Conservation (phyloP, 495 filamentous ascomycete genomes). For the Daldinia bambusicola region DNA sequence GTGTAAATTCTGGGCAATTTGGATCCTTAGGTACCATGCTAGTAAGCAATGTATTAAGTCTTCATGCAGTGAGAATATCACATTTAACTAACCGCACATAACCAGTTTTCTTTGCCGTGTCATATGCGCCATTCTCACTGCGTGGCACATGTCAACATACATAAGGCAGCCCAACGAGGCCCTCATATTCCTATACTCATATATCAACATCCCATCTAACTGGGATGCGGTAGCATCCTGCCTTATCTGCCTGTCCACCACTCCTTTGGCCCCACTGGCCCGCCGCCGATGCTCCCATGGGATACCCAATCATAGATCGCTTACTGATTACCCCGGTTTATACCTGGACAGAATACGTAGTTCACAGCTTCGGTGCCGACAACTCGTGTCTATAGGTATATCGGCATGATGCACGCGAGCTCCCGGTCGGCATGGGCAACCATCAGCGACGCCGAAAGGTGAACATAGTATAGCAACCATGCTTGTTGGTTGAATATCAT, state of each 20-base stretch:
- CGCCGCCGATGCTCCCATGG: not conserved
- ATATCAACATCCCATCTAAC: not conserved
- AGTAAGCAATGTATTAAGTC: not conserved
- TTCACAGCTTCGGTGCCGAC: slow-evolving; percentile 6
- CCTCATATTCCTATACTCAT: not conserved
- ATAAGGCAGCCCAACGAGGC: not conserved
- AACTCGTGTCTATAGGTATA: not conserved
- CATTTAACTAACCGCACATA: not conserved
- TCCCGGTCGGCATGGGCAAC: slow-evolving; percentile 15
- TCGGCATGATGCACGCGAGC: slow-evolving; percentile 16
- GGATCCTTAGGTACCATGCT: not conserved
- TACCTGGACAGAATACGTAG: not conserved
- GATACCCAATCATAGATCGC: not conserved
- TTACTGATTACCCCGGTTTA: slow-evolving; percentile 5
- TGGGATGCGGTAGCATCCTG: not conserved
- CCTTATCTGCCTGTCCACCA: not conserved
- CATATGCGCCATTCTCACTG: not conserved
- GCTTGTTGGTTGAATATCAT: not conserved
- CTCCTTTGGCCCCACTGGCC: not conserved
- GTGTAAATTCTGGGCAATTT: not conserved
- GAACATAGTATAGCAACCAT: not conserved
- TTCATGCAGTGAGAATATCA: not conserved
- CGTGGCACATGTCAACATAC: not conserved
- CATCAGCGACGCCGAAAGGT: slow-evolving; percentile 13
- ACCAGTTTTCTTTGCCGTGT: not conserved